Base-by-base conservation (phyloP, 1,284 basidiomycete genomes). In the Dichomitus squalens region DNA sequence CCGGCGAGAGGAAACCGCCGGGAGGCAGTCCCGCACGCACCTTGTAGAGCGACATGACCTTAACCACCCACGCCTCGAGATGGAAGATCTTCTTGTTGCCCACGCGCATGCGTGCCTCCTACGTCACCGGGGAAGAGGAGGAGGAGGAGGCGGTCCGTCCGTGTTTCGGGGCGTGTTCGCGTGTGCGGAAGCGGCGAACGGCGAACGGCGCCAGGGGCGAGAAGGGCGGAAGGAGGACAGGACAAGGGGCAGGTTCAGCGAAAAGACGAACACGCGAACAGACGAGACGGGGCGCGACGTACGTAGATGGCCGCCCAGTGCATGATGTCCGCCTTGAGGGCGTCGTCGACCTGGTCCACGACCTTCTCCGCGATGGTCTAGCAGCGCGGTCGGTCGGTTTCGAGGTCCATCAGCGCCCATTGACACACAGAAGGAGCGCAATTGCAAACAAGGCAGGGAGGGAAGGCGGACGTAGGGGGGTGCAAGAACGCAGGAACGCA, bases 231-330 rank as follows among this genome's bases (percentile, higher is more conserved):
- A 12, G 9, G 16, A 12, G n/a, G n/a, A 8, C 43, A 46, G 43
- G 16, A 31, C 48, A 25, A 43, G 27, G 27, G 31, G 34, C 8
- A 34, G 8, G 9, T 3, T 5, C 12, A 23, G 40, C 5, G 21
- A 16, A 16, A 14, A 23, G 12, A 7, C n/a, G n/a, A n/a, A n/a
- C n/a, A n/a, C n/a, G n/a, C n/a, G n/a, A n/a, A n/a, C n/a, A n/a
- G n/a, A 25, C 12, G 25, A 11, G 5, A 25, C 12, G 40, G 21
- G 25, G n/a, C 4, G 6, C 14, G 36, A 72, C 92, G 63, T 70
- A 95, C 94, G 72, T 98, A 99, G 68, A 97, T 87, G 11, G 97
- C 95, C 3, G 96, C 95, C 94, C 95, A 97, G 70, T 96, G 93
- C 79, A 96, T 91, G 64, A 97, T 87, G 66, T 96, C 93, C 0